phyloP scores from a whole-genome alignment of 2,329 filamentous ascomycete species.

The Penicillium janthinellum region DNA sequence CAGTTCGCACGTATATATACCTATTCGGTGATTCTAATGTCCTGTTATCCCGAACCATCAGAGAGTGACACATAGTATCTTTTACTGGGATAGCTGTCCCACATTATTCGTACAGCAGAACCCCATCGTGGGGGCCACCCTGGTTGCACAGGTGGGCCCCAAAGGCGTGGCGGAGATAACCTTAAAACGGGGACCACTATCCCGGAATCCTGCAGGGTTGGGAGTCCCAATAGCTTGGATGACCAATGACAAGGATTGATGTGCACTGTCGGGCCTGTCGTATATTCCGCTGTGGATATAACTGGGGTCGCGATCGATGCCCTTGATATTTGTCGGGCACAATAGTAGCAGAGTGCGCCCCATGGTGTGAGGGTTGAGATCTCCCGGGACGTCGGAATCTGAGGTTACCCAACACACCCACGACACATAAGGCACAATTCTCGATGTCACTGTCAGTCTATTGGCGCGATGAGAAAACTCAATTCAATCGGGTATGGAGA shows the following conservation, averaged over 20 bases:
- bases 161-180: slow-evolving; percentile 1
- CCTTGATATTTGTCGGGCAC: too few relatives aligned
- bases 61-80: too few relatives aligned
- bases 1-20: slow-evolving; percentile 20
- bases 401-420: too few relatives aligned
- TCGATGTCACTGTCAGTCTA: too few relatives aligned
- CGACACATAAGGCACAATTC: too few relatives aligned
- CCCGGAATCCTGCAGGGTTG: background rate
- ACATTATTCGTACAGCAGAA: background rate
- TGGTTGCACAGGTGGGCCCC: slow-evolving; percentile 1
- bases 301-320: too few relatives aligned
- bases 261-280: background rate
- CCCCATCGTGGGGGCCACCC: background rate
- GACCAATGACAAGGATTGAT: background rate
- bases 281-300: background rate
- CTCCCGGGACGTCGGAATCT: too few relatives aligned
- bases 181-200: slow-evolving; percentile 2
- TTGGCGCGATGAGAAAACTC: too few relatives aligned
- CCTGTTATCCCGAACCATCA: background rate
- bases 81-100: too few relatives aligned
- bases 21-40: slow-evolving; percentile 9
- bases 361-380: background rate
- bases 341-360: background rate
- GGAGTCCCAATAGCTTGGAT: background rate
- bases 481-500: too few relatives aligned